These are phyloP conservation scores for Metarhizium guizhouense DNA, from an alignment of 2,329 filamentous ascomycete genomes.

Conservation along the genomic window DNA sequence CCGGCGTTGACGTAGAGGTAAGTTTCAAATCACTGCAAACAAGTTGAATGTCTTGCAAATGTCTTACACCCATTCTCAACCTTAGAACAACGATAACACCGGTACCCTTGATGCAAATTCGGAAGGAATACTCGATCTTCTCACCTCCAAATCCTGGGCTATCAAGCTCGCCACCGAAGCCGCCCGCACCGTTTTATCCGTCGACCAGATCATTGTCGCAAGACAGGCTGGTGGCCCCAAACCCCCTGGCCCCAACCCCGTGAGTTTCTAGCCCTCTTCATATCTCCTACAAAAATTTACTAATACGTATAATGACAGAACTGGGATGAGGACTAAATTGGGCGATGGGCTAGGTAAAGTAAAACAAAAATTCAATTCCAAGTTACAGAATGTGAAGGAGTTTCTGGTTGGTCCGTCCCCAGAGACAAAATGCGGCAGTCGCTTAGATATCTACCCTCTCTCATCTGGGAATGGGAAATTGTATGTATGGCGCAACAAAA, in stretches of 20 bases:
- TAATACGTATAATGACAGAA: constrained; percentile 28
- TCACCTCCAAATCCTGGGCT: constrained; percentile 91
- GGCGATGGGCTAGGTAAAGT: not conserved
- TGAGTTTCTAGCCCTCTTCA: constrained; percentile 22
- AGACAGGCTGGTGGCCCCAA: constrained; percentile 96
- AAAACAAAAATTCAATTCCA: not conserved
- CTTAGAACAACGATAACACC: constrained; percentile 62
- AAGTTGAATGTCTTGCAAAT: not conserved
- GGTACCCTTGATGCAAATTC: constrained; percentile 81
- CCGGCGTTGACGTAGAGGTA: constrained; percentile 89
- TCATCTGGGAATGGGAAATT: not conserved
- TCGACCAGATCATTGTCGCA: constrained; percentile 98
- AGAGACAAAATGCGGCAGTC: not conserved
- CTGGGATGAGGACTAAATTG: constrained; percentile 52
- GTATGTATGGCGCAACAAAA: constrained; percentile 5
- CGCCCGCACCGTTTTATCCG: constrained; percentile 84
- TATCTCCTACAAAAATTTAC: not conserved
- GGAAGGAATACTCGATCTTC: constrained; percentile 82
- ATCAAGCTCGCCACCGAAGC: constrained; percentile 95
- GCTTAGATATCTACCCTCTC: not conserved
- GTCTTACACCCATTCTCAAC: constrained; percentile 8
- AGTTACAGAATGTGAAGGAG: not conserved
- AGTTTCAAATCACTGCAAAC: constrained; percentile 9
- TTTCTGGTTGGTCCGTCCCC: not conserved
- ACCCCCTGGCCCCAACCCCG: constrained; percentile 85